Conservation (phyloP, 1,139 yeast species). For the Taiozyma sp. region DNA sequence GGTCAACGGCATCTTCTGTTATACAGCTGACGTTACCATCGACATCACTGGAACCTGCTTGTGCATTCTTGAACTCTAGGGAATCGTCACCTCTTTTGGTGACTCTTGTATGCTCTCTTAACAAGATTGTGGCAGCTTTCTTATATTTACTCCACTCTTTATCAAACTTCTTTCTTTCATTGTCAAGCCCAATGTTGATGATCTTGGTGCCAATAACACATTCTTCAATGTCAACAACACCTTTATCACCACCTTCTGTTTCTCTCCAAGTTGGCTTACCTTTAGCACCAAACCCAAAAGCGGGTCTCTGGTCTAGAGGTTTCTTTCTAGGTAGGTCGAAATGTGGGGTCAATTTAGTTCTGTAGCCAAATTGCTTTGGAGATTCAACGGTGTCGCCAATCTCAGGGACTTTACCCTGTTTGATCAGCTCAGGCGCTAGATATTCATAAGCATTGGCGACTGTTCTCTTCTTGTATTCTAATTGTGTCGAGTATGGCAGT, state of each 20-base stretch:
- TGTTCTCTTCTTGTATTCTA: constrained; percentile 66
- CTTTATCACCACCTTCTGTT: constrained; percentile 44
- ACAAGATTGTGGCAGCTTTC: constrained; percentile 82
- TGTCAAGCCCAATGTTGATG: constrained; percentile 68
- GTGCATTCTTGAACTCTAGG: constrained; percentile 31
- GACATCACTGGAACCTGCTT: constrained; percentile 40
- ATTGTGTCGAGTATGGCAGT: constrained; percentile 66
- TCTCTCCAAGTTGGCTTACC: constrained; percentile 70
- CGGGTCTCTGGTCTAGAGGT: constrained; percentile 45
- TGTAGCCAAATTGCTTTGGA: constrained; percentile 70
- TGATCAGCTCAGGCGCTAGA: constrained; percentile 52
- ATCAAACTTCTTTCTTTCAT: constrained; percentile 57
- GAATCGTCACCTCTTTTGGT: constrained; percentile 24
- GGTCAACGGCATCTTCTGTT: constrained; percentile 21
- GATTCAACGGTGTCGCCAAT: constrained; percentile 70
- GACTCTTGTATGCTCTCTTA: constrained; percentile 69
- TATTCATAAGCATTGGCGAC: constrained; percentile 78
- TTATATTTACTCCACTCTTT: constrained; percentile 52
- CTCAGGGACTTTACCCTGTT: constrained; percentile 45
- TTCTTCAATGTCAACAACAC: constrained; percentile 84
- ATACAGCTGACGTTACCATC: constrained; percentile 28
- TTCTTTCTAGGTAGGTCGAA: constrained; percentile 71
- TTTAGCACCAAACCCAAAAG: constrained; percentile 85
- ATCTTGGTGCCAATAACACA: constrained; percentile 85
- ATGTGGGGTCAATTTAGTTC: constrained; percentile 96